Base-by-base conservation (phyloP, 768 basidiomycete genomes). In the Asterophora lycoperdoides region DNA sequence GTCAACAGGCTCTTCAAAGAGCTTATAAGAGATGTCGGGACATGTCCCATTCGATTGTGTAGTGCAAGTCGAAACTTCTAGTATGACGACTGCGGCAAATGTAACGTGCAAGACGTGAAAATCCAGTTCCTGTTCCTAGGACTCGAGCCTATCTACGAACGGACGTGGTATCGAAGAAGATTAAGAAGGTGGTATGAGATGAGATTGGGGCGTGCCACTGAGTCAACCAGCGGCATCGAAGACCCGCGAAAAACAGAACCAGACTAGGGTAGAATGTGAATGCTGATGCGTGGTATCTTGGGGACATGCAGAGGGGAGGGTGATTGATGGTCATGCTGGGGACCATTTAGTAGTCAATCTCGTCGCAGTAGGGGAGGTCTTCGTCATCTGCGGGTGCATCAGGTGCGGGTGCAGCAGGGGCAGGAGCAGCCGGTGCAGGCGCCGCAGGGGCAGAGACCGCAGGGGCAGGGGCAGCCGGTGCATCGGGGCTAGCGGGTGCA, bases 361-460 rank as follows among this genome's bases (percentile, higher is more conserved):
- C 73, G 53, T 80, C 77, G 63, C 80, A 81, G 57, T 52, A 80
- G 36, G 77, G 77, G 13, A 79, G 60, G 55, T 73, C 68, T 7
- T 71, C 69, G 1, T 53, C 52, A 14, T 19, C 9, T 30, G 38
- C 46, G 46, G 35, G 54, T 26, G 41, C 46, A 30, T 35, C 46
- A 44, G 35, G 54, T 26, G 41, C 46, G 33, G 57, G 40, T 36
- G 9, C 23, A 23, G 46, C 41, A 18, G 56, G 11, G 11, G 59
- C 36, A n/a, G n/a, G n/a, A n/a, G n/a, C n/a, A n/a, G n/a, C n/a
- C n/a, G n/a, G n/a, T n/a, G n/a, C 46, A 44, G 35, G 54, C 6
- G 23, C 23, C 23, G 3, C 23, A 6, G 23, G 23, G 26, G 41
- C 46, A 30, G 57, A 37, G 39, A 32, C 23, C 3, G 46, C 41